These are phyloP conservation scores for Neurospora sp. DNA, from an alignment of 495 filamentous ascomycete genomes.

Conservation along the genomic window DNA sequence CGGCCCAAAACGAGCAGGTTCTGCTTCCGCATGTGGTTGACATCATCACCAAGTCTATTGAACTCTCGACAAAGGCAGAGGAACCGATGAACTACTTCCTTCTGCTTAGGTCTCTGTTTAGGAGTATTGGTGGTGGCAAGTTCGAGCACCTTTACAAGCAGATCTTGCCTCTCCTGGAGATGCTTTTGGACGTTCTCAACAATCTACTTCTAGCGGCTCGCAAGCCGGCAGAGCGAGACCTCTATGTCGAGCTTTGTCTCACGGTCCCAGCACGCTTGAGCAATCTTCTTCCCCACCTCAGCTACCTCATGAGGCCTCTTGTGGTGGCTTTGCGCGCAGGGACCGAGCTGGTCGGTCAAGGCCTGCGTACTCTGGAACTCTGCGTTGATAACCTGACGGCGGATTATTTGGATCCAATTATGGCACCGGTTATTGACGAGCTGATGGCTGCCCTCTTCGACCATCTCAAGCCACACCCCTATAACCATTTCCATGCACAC, in stretches of 20 bases:
- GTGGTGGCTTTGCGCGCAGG: conserved; percentile 88
- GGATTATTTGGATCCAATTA: conserved; percentile 96
- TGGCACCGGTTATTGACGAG: conserved; percentile 98
- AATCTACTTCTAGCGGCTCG: conserved; percentile 80
- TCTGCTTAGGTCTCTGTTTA: conserved; percentile 80
- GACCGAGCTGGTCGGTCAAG: conserved; percentile 88
- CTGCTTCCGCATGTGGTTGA: conserved; percentile 90
- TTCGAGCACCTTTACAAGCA: conserved; percentile 98
- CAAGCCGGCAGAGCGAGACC: conserved; percentile 81
- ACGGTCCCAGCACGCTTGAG: conserved; percentile 92
- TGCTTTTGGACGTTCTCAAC: conserved; percentile 94
- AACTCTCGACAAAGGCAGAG: conserved; percentile 88
- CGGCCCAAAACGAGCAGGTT: conserved; percentile 87
- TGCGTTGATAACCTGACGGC: conserved; percentile 98
- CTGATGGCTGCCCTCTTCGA: conserved; percentile 95
- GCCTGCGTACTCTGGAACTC: conserved; percentile 83
- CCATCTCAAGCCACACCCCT: conserved; percentile 81
- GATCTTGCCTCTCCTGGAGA: conserved; percentile 89
- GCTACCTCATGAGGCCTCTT: conserved; percentile 92
- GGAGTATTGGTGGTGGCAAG: conserved; percentile 92
- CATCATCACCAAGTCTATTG: conserved; percentile 92
- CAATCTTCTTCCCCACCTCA: conserved; percentile 93
- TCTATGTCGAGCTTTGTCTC: conserved; percentile 93
- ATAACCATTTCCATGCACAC: conserved; percentile 93
- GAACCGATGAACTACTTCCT: conserved; percentile 99